Conservation (phyloP, 2,329 filamentous ascomycete species). For the Penicillium sp. region DNA sequence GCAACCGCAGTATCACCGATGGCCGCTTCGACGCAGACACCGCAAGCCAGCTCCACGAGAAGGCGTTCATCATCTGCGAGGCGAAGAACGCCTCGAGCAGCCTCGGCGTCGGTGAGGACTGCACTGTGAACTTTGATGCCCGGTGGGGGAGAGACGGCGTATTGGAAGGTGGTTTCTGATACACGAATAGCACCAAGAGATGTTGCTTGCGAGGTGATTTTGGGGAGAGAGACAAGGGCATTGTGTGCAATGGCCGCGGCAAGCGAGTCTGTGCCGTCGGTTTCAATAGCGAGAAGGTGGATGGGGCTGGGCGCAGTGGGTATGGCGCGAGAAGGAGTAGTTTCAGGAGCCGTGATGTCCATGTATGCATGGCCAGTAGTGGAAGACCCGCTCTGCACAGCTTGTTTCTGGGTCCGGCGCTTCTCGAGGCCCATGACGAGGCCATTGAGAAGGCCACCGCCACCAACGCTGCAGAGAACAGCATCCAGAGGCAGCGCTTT, state of each 20-base stretch:
- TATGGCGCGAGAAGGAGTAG: constrained; percentile 7
- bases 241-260: constrained; percentile 51
- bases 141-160: constrained; percentile 46
- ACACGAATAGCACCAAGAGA: constrained; percentile 70
- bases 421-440: constrained; percentile 63
- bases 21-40: constrained; percentile 61
- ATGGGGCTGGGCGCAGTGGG: constrained; percentile 26
- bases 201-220: constrained; percentile 69
- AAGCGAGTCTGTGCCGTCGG: constrained; percentile 65
- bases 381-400: constrained; percentile 6
- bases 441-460: constrained; percentile 73
- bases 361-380: constrained; percentile 13
- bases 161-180: constrained; percentile 60
- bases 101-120: constrained; percentile 69
- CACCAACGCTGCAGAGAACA: constrained; percentile 72
- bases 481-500: constrained; percentile 52
- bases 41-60: constrained; percentile 79
- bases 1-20: constrained; percentile 27
- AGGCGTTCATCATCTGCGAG: constrained; percentile 77
- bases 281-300: constrained; percentile 68
- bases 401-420: constrained; percentile 33
- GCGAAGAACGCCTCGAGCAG: constrained; percentile 67
- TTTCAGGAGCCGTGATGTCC: constrained; percentile 8
- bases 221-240: constrained; percentile 58
- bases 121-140: constrained; percentile 51